A percentile compares a stretch with the other conserved stretches of the same genome.
Evolutionary conservation across 495 filamentous ascomycete genomes (phyloP).

Genomic region (Penicillium desertorum): DNA sequence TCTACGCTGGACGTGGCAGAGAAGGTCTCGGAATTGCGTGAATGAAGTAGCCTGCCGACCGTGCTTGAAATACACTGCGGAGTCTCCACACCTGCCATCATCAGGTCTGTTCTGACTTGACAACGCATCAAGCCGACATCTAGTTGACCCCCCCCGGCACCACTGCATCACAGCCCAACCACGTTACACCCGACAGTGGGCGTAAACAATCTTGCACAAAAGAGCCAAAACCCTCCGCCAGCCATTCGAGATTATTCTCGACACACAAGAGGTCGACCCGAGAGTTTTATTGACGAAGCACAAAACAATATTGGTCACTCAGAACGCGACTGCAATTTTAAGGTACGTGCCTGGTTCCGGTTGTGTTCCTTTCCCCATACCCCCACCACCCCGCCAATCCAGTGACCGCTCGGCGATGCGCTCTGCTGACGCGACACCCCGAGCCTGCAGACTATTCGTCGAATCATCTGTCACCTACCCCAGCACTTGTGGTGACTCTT

Average conservation of each 20-base stretch:
- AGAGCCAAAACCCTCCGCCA: conserved; percentile 35
- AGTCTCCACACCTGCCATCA: conserved; percentile 35
- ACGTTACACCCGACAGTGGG: conserved; percentile 46
- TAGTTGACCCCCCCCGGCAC: conserved; percentile 35
- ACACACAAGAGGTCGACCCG: conserved; percentile 27
- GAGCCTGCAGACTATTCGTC: conserved; percentile 44
- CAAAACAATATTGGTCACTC: conserved; percentile 11
- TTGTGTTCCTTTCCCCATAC: conserved; percentile 24
- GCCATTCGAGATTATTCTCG: conserved; percentile 30
- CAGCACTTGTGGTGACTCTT: conserved; percentile 30
- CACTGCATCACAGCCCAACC: conserved; percentile 55
- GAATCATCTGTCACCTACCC: conserved; percentile 42
- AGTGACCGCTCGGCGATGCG: conserved; percentile 48
- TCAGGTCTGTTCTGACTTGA: conserved; percentile 32
- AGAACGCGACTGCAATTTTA: conserved; percentile 18
- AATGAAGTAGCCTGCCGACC: conserved; percentile 31
- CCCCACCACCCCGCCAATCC: conserved; percentile 35
- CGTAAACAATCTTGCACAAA: conserved; percentile 42
- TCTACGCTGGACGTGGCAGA: conserved; percentile 29
- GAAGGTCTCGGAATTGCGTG: conserved; percentile 12
- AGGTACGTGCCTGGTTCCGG: conserved; percentile 41
- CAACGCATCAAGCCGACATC: conserved; percentile 48
- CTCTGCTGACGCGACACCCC: conserved; percentile 46
- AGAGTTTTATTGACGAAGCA: conserved; percentile 22
- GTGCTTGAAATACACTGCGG: conserved; percentile 34